Evolutionary conservation across 2,329 filamentous ascomycete genomes (phyloP).

Genomic region (Calonectria naviculata): DNA sequence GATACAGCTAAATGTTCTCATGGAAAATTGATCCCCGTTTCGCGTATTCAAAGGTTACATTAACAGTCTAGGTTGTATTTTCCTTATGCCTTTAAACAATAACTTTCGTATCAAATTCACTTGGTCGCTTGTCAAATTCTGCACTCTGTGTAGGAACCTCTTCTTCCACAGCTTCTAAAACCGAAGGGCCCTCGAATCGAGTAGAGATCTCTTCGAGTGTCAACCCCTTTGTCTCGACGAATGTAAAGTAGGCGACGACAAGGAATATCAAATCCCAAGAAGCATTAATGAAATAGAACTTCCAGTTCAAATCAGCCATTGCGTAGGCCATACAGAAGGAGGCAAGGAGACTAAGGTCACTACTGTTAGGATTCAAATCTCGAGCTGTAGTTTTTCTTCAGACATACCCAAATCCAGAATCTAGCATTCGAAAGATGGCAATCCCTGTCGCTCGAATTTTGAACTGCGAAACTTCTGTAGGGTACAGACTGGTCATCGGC

Average conservation of each 20-base stretch:
- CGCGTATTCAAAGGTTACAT: no score
- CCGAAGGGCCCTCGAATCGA: conserved; percentile 34
- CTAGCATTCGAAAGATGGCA: conserved; percentile 43
- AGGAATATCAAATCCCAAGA: conserved; percentile 42
- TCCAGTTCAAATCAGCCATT: conserved; percentile 44
- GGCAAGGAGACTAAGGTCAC: conserved; percentile 33
- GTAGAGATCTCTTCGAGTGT: conserved; percentile 42
- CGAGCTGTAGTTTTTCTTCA: background rate
- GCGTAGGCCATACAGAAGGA: conserved; percentile 45
- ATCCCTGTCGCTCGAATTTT: conserved; percentile 45
- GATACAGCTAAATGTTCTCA: background rate
- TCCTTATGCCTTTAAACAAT: background rate
- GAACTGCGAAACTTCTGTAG: conserved; percentile 46
- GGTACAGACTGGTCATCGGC: conserved; percentile 47
- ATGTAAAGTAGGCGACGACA: conserved; percentile 38
- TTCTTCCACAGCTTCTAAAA: conserved; percentile 2
- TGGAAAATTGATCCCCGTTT: background rate
- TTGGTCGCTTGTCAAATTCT: background rate
- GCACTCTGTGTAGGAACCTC: background rate
- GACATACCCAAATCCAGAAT: conserved; percentile 42
- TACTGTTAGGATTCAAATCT: background rate
- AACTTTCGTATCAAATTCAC: background rate
- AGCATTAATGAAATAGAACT: conserved; percentile 45
- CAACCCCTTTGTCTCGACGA: conserved; percentile 44
- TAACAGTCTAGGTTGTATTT: background rate